These are phyloP conservation scores for Pinus tabuliformis DNA, from an alignment of 75 land plant genomes.

Conservation along the genomic window DNA sequence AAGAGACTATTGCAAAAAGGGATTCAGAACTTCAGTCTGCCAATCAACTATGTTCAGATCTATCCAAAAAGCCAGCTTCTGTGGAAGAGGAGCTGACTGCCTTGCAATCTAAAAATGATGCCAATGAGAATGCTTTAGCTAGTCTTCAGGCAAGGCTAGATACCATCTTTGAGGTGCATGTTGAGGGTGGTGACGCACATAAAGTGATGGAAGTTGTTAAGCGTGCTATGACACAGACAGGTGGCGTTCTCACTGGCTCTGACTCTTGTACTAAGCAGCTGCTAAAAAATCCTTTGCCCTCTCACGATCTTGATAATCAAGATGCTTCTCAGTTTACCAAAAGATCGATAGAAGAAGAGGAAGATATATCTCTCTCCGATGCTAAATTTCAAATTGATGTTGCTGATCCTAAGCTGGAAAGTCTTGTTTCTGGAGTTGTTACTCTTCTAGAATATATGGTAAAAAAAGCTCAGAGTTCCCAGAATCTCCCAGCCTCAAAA, in stretches of 20 bases:
- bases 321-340: constrained; percentile 17
- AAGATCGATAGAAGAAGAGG: constrained; percentile 12
- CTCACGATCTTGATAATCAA: constrained; percentile 13
- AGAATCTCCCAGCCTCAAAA: constrained; percentile 17
- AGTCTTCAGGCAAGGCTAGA: constrained; percentile 53
- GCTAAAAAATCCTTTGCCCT: constrained; percentile 14
- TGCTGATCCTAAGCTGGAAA: constrained; percentile 17
- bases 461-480: constrained; percentile 39
- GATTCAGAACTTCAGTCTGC: constrained; percentile 18
- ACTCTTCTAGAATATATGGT: constrained; percentile 53
- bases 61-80: constrained; percentile 24
- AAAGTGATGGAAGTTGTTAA: constrained; percentile 41
- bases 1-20: constrained; percentile 12
- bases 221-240: constrained; percentile 24
- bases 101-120: constrained; percentile 22
- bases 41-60: constrained; percentile 26
- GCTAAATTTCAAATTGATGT: background rate
- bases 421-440: constrained; percentile 55
- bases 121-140: constrained; percentile 19
- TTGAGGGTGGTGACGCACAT: constrained; percentile 26
- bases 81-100: constrained; percentile 18
- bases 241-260: constrained; percentile 16
- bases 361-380: constrained; percentile 12
- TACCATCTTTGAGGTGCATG: constrained; percentile 35
- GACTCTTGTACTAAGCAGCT: constrained; percentile 18